These are phyloP conservation scores for Coemansia sp. DNA, from an alignment of 192 early-diverging fungal species.

Conservation along the genomic window DNA sequence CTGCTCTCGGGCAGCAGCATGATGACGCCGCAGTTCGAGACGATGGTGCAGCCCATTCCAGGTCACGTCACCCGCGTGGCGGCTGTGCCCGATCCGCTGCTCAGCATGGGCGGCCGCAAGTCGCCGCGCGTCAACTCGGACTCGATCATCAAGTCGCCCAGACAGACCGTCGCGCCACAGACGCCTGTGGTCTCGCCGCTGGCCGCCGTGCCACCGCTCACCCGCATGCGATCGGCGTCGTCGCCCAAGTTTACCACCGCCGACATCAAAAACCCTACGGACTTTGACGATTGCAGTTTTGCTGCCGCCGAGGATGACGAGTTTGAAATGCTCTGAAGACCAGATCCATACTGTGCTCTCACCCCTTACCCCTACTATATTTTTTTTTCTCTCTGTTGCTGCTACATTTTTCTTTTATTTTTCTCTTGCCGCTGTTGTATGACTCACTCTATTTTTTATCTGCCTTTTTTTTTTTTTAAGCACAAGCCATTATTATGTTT, in stretches of 20 bases:
- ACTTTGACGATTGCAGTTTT: not conserved
- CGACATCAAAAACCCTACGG: slow-evolving; percentile 6
- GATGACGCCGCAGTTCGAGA: slow-evolving; percentile 48
- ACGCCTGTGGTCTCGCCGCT: slow-evolving; percentile 13
- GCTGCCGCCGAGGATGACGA: slow-evolving; percentile 8
- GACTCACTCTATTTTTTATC: no score
- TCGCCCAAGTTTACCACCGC: slow-evolving; percentile 37
- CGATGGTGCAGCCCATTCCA: slow-evolving; percentile 26
- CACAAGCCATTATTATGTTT: not conserved
- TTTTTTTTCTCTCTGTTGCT: not conserved
- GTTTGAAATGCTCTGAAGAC: slow-evolving; percentile 18
- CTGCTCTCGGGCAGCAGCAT: slow-evolving; percentile 48
- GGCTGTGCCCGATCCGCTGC: slow-evolving; percentile 4
- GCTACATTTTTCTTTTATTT: not conserved
- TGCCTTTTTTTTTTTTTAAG: not conserved
- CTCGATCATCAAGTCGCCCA: slow-evolving; percentile 33
- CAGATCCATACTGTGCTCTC: no score
- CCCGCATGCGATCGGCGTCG: slow-evolving; percentile 40
- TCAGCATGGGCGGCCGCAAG: slow-evolving; percentile 23
- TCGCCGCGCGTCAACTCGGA: slow-evolving; percentile 49
- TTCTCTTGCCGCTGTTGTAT: no score
- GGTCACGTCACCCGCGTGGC: slow-evolving; percentile 20
- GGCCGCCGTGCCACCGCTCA: slow-evolving; percentile 11
- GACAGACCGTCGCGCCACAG: slow-evolving; percentile 15
- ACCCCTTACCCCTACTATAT: no score